Evolutionary conservation across 176 grass and related monocot genomes (phyloP).

Genomic region (Ensete glaucum): DNA sequence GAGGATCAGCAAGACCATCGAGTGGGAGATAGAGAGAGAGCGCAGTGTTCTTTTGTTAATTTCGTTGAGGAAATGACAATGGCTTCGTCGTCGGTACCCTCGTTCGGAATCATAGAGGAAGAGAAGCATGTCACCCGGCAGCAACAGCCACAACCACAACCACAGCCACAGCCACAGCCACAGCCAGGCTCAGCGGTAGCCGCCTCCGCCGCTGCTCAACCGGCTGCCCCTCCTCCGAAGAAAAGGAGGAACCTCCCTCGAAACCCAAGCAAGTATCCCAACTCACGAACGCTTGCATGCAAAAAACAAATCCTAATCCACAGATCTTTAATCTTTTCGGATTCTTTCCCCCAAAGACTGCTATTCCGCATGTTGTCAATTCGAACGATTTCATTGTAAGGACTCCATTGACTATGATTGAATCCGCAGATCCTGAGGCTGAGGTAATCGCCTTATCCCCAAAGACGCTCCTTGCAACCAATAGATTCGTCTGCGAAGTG

Average conservation of each 20-base stretch:
- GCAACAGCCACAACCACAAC: background rate
- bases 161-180: background rate
- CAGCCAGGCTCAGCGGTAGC: slow-evolving; percentile 5
- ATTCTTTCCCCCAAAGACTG: background rate
- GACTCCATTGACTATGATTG: background rate
- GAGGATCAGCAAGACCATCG: background rate
- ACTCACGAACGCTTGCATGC: background rate
- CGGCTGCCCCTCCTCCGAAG: slow-evolving; percentile 6
- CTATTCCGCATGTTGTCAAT: background rate
- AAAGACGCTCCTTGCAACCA: slow-evolving; percentile 6
- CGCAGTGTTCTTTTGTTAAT: background rate
- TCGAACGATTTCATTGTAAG: background rate
- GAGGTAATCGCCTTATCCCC: slow-evolving; percentile 22
- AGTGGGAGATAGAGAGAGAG: too few relatives aligned
- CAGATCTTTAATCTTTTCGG: background rate
- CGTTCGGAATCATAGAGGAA: slow-evolving; percentile 12
- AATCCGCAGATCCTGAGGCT: slow-evolving; percentile 15
- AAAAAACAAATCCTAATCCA: background rate
- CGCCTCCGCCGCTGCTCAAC: background rate
- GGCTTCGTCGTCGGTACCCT: slow-evolving; percentile 6
- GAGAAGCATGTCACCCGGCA: background rate
- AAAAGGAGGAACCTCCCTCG: slow-evolving; percentile 24
- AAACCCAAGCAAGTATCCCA: slow-evolving; percentile 19
- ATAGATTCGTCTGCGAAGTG: slow-evolving; percentile 21
- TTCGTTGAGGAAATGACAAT: background rate